A percentile compares a stretch with the other conserved stretches of the same genome.
Evolutionary conservation across 2,329 filamentous ascomycete species (phyloP).

Genomic region (Falciphora oryzae): DNA sequence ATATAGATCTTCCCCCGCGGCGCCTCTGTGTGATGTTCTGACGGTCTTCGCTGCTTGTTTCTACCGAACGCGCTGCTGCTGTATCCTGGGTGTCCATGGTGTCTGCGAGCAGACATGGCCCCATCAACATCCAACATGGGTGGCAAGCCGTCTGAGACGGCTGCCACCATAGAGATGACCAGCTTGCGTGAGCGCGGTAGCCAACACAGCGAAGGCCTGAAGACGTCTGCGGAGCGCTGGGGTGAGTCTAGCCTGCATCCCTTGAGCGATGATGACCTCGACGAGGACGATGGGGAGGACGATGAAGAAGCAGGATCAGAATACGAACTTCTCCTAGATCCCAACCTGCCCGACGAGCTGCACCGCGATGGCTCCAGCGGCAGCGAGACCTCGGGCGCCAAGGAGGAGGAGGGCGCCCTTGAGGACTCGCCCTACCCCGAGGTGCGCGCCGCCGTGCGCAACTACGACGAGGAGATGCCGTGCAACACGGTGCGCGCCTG

Average conservation of each 20-base stretch:
- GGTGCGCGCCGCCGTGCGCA: conserved; percentile 57
- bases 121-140: conserved; percentile 15
- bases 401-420: conserved; percentile 25
- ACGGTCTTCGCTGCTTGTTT: not conserved
- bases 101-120: conserved; percentile 6
- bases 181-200: conserved; percentile 21
- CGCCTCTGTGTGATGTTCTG: conserved; percentile 1
- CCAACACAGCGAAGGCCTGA: conserved; percentile 18
- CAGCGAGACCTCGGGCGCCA: conserved; percentile 17
- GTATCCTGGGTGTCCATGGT: conserved; percentile 4
- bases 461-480: conserved; percentile 59
- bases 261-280: conserved; percentile 21
- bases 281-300: conserved; percentile 29
- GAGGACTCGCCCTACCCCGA: conserved; percentile 63
- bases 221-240: conserved; percentile 29
- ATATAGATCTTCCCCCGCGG: conserved; percentile 7
- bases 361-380: conserved; percentile 11
- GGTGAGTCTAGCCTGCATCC: conserved; percentile 24
- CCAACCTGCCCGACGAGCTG: conserved; percentile 42
- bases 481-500: conserved; percentile 62
- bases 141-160: conserved; percentile 29
- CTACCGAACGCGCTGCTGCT: not conserved
- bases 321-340: conserved; percentile 51
- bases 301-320: conserved; percentile 44
- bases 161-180: conserved; percentile 15